Base-by-base conservation (phyloP, 108 stramenopile species). In the Discostella pseudostelligera region DNA sequence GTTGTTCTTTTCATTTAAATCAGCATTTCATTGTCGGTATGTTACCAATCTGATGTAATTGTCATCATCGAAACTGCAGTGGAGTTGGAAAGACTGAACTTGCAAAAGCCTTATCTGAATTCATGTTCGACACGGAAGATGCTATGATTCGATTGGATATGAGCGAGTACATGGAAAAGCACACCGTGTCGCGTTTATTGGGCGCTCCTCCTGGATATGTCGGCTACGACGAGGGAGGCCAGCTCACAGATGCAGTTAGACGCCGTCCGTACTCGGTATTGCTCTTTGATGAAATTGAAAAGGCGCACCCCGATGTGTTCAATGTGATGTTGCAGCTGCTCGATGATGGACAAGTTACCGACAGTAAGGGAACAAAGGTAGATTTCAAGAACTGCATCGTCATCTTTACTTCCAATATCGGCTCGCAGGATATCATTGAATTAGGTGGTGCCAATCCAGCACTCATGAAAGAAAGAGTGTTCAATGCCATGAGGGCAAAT, bases 251-350 rank as follows among this genome's bases (percentile, higher is more conserved):
- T 61, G 98, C 97, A 12, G 91, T 99, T 24, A 86, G 96, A 16
- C 87, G 97, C 26, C 87, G 92, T 24, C 99, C 99, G 4, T 99
- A 98, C 72, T 83, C 93, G 12, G 97, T 99, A 16, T 59, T 98
- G 17, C 69, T 98, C 14, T 96, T 99, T 51, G 98, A 99, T 59
- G 98, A 99, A 69, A 95, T 99, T 87, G 99, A 99, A 65, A 99
- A 99, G 83, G 99, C 99, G 2, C 99, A 99, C 59, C 85, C 88
- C 4, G 96, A 97, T 69, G 97, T 99, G 8, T 97, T 97, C 79
- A 98, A 98, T 76, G 66, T 99, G 12, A 92, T 98, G 84, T 66
- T 98, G 24, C 98, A 99, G 72, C 54, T 99, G 10, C 83, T 99
- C 7, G 99, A 99, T 70, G 99, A 99, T 70, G 99, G 99, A 8